These are phyloP conservation scores for Lentinula edodes DNA, from an alignment of 768 basidiomycete genomes.

Conservation along the genomic window DNA sequence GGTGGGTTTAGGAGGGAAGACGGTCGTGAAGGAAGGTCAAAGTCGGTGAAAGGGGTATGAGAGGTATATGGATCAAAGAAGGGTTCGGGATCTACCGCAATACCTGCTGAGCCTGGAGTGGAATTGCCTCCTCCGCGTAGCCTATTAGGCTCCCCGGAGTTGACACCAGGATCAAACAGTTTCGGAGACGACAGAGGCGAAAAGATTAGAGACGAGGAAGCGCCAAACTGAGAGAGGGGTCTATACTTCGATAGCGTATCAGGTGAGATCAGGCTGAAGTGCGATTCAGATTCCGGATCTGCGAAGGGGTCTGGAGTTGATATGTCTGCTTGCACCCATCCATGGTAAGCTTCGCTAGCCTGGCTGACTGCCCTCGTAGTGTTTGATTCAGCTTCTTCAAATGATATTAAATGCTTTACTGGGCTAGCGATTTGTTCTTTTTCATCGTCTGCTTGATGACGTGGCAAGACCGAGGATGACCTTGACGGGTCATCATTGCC, in stretches of 20 bases:
- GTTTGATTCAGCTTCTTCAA: neutral
- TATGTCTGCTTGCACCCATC: neutral
- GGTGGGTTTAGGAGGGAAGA: conserved; percentile 5
- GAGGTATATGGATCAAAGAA: neutral
- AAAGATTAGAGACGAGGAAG: neutral
- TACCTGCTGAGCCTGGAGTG: neutral
- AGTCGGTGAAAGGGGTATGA: neutral
- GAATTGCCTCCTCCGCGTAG: neutral
- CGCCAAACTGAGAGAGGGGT: neutral
- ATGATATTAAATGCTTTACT: neutral
- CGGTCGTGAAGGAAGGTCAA: neutral
- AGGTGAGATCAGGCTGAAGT: neutral
- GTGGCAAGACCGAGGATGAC: neutral
- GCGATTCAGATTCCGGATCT: neutral
- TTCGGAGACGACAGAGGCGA: neutral
- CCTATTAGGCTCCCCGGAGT: neutral
- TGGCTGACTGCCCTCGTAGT: neutral
- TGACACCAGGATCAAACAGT: neutral
- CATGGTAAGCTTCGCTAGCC: neutral
- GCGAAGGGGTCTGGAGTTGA: neutral
- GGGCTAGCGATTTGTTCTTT: too few species aligned
- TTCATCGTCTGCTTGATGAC: neutral
- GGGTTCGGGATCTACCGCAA: neutral
- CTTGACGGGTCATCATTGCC: neutral
- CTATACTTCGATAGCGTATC: neutral